Conservation (phyloP, 2,329 filamentous ascomycete genomes). For the Aspergillus sp. region DNA sequence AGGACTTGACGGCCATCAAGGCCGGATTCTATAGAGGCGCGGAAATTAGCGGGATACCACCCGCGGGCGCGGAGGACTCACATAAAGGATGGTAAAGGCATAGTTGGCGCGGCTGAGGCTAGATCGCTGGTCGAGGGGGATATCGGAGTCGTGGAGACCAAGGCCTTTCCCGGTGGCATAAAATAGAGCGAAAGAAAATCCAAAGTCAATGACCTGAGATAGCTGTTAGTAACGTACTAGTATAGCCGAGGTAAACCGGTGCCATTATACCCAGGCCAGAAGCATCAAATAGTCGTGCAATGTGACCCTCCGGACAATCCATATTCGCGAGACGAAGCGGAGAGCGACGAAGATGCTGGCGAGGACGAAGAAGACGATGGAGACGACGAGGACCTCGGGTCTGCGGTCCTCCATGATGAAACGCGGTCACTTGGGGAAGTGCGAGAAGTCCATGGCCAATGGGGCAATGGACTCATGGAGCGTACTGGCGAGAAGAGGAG, state of each 20-base stretch:
- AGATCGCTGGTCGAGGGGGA: conserved; percentile 29
- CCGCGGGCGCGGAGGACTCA: conserved; percentile 31
- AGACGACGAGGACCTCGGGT: conserved; percentile 42
- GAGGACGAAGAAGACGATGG: conserved; percentile 55
- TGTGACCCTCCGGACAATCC: conserved; percentile 69
- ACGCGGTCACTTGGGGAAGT: conserved; percentile 9
- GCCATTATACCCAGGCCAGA: conserved; percentile 64
- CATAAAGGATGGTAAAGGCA: conserved; percentile 61
- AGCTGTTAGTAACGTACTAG: not conserved
- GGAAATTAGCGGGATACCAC: conserved; percentile 8
- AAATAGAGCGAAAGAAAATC: conserved; percentile 48
- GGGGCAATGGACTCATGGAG: not conserved
- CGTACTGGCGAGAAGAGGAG: not conserved
- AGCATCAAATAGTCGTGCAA: conserved; percentile 82
- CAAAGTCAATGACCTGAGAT: conserved; percentile 44
- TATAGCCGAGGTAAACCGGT: not conserved
- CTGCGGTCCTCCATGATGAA: conserved; percentile 35
- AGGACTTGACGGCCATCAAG: conserved; percentile 87
- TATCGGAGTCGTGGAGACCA: conserved; percentile 42
- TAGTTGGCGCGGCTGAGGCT: conserved; percentile 53
- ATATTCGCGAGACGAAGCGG: conserved; percentile 69
- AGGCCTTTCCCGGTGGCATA: conserved; percentile 45
- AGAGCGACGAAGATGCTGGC: conserved; percentile 73
- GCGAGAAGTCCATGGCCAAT: conserved; percentile 10
- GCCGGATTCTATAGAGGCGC: conserved; percentile 68